These are phyloP conservation scores for Capronia americana DNA, from an alignment of 2,329 filamentous ascomycete genomes.

Conservation along the genomic window DNA sequence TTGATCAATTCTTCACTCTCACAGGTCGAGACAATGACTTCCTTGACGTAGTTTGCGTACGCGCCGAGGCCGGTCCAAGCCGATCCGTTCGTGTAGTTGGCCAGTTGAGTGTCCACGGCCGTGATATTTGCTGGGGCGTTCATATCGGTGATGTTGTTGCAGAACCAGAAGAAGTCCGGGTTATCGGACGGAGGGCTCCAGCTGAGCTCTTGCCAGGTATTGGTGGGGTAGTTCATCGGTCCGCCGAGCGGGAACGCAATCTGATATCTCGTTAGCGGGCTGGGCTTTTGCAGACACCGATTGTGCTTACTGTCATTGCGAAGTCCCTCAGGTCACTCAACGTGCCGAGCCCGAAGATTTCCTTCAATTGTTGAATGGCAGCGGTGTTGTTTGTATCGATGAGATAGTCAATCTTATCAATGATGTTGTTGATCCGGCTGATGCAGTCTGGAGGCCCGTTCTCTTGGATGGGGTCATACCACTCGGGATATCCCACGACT, in stretches of 20 bases:
- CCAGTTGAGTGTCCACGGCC: conserved; percentile 53
- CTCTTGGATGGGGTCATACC: conserved; percentile 59
- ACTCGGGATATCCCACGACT: conserved; percentile 55
- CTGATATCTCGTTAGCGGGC: conserved; percentile 20
- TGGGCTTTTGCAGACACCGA: background rate
- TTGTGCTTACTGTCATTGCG: conserved; percentile 34
- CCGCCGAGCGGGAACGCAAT: conserved; percentile 58
- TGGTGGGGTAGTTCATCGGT: conserved; percentile 57
- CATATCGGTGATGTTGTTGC: conserved; percentile 58
- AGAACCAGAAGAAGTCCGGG: conserved; percentile 61
- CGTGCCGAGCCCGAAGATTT: conserved; percentile 55
- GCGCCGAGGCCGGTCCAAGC: conserved; percentile 60
- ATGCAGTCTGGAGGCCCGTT: conserved; percentile 59
- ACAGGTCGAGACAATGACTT: conserved; percentile 53
- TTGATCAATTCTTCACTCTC: conserved; percentile 46
- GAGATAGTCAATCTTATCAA: conserved; percentile 59
- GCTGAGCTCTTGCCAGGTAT: conserved; percentile 62
- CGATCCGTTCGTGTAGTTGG: conserved; percentile 58
- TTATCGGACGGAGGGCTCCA: conserved; percentile 53
- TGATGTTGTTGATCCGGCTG: conserved; percentile 56
- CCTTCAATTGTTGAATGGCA: conserved; percentile 55
- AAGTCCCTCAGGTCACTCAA: conserved; percentile 49
- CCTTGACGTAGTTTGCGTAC: conserved; percentile 60
- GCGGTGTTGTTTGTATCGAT: conserved; percentile 51
- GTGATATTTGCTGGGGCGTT: conserved; percentile 53